Conservation (phyloP, 768 basidiomycete species). For the Tulasnella calospora region DNA sequence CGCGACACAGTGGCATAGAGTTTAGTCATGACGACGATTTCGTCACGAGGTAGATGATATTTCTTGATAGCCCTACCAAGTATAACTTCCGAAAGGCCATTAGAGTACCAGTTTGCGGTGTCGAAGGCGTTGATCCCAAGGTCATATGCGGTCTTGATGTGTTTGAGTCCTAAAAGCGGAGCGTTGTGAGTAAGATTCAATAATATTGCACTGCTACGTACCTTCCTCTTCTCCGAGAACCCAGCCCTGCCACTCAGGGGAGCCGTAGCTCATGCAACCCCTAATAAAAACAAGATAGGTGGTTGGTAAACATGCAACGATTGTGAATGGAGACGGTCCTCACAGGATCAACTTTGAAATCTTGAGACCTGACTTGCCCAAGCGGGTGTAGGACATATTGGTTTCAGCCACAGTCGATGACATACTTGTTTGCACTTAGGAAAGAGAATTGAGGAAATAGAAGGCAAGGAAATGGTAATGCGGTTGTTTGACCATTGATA, state of each 20-base stretch:
- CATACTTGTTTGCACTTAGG: background rate
- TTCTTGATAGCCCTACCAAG: constrained; percentile 70
- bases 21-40: constrained; percentile 77
- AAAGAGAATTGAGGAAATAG: background rate
- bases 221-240: constrained; percentile 49
- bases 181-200: constrained; percentile 40
- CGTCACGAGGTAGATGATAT: constrained; percentile 50
- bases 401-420: background rate
- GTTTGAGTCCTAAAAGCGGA: background rate
- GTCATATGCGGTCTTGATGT: constrained; percentile 27
- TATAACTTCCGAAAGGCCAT: constrained; percentile 60
- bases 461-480: background rate
- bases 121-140: constrained; percentile 36
- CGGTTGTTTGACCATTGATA: background rate
- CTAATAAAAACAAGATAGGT: constrained; percentile 37
- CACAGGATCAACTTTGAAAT: constrained; percentile 23
- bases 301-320: too few relatives aligned
- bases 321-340: background rate
- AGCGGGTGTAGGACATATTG: constrained; percentile 24
- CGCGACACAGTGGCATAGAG: constrained; percentile 34
- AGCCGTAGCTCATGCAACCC: constrained; percentile 57
- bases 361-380: constrained; percentile 27
- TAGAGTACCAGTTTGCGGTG: constrained; percentile 49
- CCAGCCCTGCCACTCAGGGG: constrained; percentile 52
- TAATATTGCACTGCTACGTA: constrained; percentile 27